Evolutionary conservation across 306 rosid genomes (phyloP).

Genomic region (Quercus cerris): DNA sequence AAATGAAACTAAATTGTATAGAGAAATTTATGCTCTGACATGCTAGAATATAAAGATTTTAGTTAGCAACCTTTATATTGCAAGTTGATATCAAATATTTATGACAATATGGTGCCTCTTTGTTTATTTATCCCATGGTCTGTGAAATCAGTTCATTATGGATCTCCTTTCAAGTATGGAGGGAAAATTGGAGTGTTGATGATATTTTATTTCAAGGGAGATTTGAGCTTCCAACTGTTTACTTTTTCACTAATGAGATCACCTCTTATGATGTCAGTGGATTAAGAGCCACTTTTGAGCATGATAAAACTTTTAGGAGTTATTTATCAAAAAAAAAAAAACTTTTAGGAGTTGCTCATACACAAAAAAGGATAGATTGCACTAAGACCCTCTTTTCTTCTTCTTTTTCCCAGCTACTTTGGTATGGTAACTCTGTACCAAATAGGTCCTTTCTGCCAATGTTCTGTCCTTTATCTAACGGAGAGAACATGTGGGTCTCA

Average conservation of each 20-base stretch:
- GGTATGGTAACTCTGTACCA: too few relatives aligned
- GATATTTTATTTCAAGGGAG: too few relatives aligned
- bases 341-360: background rate
- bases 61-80: background rate
- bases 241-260: background rate
- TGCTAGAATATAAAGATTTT: slow-evolving; percentile 6
- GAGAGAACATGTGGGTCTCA: too few relatives aligned
- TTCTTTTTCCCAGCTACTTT: too few relatives aligned
- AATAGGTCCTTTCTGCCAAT: too few relatives aligned
- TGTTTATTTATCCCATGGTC: background rate
- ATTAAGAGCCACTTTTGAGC: background rate
- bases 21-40: background rate
- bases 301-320: background rate
- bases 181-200: too few relatives aligned
- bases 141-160: background rate
- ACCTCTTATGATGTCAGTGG: background rate
- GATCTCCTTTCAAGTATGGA: too few relatives aligned
- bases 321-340: too few relatives aligned
- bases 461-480: too few relatives aligned
- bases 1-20: background rate
- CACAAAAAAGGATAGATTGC: too few relatives aligned
- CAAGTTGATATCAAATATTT: slow-evolving; percentile 4
- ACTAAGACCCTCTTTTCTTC: too few relatives aligned
- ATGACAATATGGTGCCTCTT: background rate
- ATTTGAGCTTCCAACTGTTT: too few relatives aligned